Evolutionary conservation across 306 rosid species (phyloP), one percentile per base, ranked within the genome.

Genomic region (Pyrus betulifolia): DNA sequence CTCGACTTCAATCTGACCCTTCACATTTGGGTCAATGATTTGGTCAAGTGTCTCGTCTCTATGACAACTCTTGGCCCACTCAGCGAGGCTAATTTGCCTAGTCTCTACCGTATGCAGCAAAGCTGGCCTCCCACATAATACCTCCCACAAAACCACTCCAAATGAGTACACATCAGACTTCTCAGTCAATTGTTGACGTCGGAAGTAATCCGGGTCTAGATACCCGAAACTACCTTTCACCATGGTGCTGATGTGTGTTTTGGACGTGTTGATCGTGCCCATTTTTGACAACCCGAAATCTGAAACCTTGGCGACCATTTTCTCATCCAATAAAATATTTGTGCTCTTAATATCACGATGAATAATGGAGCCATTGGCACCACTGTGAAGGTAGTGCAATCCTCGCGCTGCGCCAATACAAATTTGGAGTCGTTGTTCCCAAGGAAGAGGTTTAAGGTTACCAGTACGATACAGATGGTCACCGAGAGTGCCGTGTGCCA

Each of bases 341-440:
- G 72, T 72, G 49, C 77, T 57, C 72, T 72, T 79, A 6, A 79
- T 67, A 22, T 78, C 76, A 1, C 76, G 49, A 58, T 78, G 81
- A 18, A 71, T 78, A 40, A 78, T 78, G 64, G 14, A 51, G 72
- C 35, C 40, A 65, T 70, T 35, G 15, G 76, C 23, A 0, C 59
- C 59, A 0, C 0, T 58, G 3, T 22, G 64, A 59, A 59, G 64
- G 8, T 59, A 59, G 17, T 25, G 14, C 4, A 78, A 21, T 3
- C 76, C 78, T 35, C 25, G 69, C 0, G 74, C 66, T 10, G 70
- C 74, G 0, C 81, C 84, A 4, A 76, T 22, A 0, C 84, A 76
- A 12, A 81, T 81, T 25, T 76, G 33, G 21, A 81, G 80, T 0
- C 77, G 62, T 21, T 31, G 74, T 40, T 81, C 63, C 78, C 78